These are phyloP conservation scores for Alternaria brassicicola DNA, from an alignment of 2,329 filamentous ascomycete species.

Conservation along the genomic window DNA sequence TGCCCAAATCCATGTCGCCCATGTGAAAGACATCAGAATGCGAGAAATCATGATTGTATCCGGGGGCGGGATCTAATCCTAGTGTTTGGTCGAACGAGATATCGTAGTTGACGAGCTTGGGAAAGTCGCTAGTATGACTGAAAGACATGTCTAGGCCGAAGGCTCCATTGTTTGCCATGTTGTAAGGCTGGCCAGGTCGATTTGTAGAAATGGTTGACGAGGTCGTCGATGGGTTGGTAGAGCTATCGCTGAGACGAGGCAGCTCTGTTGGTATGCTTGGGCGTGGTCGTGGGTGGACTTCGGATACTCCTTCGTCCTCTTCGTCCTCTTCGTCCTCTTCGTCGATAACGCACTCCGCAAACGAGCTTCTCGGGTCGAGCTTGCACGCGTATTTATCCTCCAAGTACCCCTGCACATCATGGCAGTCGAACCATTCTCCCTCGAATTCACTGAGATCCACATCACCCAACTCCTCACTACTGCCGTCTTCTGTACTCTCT, in stretches of 20 bases:
- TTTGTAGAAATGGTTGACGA: slow-evolving; percentile 3
- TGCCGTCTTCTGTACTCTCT: slow-evolving; percentile 23
- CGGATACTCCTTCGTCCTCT: slow-evolving; percentile 22
- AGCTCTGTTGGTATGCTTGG: background rate
- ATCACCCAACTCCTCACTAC: slow-evolving; percentile 29
- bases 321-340: slow-evolving; percentile 39
- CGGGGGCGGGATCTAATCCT: slow-evolving; percentile 43
- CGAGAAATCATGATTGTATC: slow-evolving; percentile 28
- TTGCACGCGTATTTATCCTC: slow-evolving; percentile 63
- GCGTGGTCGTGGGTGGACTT: background rate
- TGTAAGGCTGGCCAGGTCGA: slow-evolving; percentile 4
- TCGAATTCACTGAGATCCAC: slow-evolving; percentile 68
- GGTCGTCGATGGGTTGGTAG: background rate
- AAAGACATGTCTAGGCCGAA: slow-evolving; percentile 37
- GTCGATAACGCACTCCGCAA: slow-evolving; percentile 56
- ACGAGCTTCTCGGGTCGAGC: slow-evolving; percentile 66
- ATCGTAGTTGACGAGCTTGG: slow-evolving; percentile 25
- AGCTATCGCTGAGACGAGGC: slow-evolving; percentile 10
- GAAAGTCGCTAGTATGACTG: slow-evolving; percentile 11
- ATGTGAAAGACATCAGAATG: slow-evolving; percentile 14
- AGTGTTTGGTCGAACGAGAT: slow-evolving; percentile 39
- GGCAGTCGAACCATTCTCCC: slow-evolving; percentile 76
- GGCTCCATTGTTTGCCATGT: slow-evolving; percentile 10
- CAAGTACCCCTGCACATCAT: slow-evolving; percentile 79
- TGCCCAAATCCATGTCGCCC: slow-evolving; percentile 20